These are phyloP conservation scores for Salix suchowensis DNA, from an alignment of 345 rosid species.

Conservation along the genomic window DNA sequence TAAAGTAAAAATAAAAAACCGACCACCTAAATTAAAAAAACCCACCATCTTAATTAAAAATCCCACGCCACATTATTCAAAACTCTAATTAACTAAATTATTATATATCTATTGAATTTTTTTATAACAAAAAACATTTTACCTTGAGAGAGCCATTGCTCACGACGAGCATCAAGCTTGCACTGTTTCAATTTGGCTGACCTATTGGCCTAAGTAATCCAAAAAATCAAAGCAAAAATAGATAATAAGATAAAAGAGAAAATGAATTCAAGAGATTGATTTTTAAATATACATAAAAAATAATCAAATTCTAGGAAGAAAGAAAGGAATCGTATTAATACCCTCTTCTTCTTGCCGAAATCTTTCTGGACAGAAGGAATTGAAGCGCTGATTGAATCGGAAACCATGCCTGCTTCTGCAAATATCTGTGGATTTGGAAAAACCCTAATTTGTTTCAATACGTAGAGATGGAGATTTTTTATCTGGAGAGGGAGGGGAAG, in stretches of 20 bases:
- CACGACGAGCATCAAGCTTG: slow-evolving; percentile 91
- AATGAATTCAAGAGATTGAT: not conserved
- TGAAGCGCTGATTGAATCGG: slow-evolving; percentile 59
- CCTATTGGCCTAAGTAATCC: slow-evolving; percentile 59
- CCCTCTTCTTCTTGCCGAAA: slow-evolving; percentile 76
- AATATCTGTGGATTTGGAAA: slow-evolving; percentile 11
- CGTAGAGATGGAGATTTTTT: not conserved
- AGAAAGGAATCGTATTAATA: slow-evolving; percentile 11
- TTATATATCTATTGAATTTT: too few relatives aligned
- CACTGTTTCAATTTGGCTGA: slow-evolving; percentile 89
- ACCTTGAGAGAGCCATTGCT: slow-evolving; percentile 99
- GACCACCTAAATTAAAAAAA: not conserved
- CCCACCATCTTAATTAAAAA: not conserved
- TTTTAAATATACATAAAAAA: not conserved
- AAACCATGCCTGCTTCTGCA: slow-evolving; percentile 43
- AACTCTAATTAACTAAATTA: not conserved
- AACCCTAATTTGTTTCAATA: slow-evolving; percentile 43
- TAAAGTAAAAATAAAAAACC: not conserved
- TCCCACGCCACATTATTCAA: slow-evolving; percentile 9
- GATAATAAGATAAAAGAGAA: not conserved
- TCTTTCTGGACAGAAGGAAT: slow-evolving; percentile 51
- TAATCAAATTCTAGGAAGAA: not conserved
- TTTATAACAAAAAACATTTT: not conserved
- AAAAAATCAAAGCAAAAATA: not conserved
- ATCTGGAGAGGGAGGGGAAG: slow-evolving; percentile 15